These are phyloP conservation scores for Iris macrosiphon DNA, from an alignment of 106 monocot genomes.

Conservation along the genomic window DNA sequence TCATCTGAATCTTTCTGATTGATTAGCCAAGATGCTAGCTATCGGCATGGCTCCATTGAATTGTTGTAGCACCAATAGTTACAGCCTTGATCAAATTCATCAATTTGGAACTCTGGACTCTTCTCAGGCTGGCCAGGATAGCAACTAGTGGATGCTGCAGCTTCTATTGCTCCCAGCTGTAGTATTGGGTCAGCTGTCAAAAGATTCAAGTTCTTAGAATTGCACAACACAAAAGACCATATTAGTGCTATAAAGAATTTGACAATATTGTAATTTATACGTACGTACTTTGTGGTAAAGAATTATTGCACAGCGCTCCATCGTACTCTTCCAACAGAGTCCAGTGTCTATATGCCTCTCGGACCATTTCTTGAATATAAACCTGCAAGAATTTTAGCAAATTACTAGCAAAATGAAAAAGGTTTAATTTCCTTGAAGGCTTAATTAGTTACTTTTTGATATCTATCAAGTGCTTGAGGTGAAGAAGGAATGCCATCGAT, in stretches of 20 bases:
- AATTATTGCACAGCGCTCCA: background rate
- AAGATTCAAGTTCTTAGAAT: background rate
- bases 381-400: background rate
- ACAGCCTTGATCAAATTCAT: slow-evolving; percentile 6
- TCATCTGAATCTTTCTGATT: too few species aligned
- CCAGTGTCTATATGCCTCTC: slow-evolving; percentile 13
- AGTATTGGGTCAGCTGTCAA: slow-evolving; percentile 1
- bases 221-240: background rate
- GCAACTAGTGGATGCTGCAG: too few species aligned
- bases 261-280: too few species aligned
- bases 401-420: background rate
- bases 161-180: slow-evolving; percentile 5
- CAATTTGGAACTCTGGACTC: background rate
- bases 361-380: slow-evolving; percentile 12
- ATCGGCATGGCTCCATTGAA: background rate
- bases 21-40: too few species aligned
- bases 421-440: too few species aligned
- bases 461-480: background rate
- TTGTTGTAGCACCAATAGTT: background rate
- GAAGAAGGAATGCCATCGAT: background rate
- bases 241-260: background rate
- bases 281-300: background rate
- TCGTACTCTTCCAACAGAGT: slow-evolving; percentile 2
- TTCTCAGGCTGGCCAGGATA: too few species aligned
- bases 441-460: background rate